Evolutionary conservation across 2,329 filamentous ascomycete genomes (phyloP), one percentile per base, ranked within the genome.

Genomic region (Apiospora koreana): DNA sequence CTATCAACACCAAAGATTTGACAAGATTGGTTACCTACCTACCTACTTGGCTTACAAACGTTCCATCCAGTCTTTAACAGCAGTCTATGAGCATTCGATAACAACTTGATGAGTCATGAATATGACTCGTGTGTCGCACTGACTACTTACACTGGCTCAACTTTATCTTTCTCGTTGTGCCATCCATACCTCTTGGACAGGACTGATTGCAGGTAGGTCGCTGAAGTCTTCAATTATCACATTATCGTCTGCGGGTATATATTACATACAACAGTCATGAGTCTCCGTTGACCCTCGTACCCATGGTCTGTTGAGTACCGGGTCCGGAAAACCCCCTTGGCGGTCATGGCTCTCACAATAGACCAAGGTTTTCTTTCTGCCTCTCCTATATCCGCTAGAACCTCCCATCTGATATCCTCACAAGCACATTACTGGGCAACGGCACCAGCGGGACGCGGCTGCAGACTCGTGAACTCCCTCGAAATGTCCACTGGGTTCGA

Each of bases 401-500:
- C 28, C 54, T 62, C 54, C 14, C 41, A 35, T 62, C 54, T 8
- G 14, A 2, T n/a, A 35, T 2, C 31, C 28, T 38, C 54, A 7
- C 28, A 25, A n/a, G 28, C 54, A 21, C 28, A 35, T n/a, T 18
- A 31, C 28, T 62, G 54, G 3, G 28, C 18, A 35, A 35, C 21
- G 28, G 54, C 54, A 5, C 54, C 54, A 5, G 54, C 54, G 31
- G 54, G 54, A 38, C 54, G 54, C 18, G 66, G 66, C 43, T 71
- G 10, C 38, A 71, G 41, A 50, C 65, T 68, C 8, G 70, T 67
- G 66, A 71, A 71, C 18, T 71, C 67, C n/a, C 54, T 28, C 6
- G 70, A 67, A 8, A 69, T 35, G 6, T 28, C n/a, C 12, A 66
- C 41, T 38, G 25, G 50, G 25, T 42, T 64, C 3, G 68, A 66